These are phyloP conservation scores for Aspergillus sp. DNA, from an alignment of 2,329 filamentous ascomycete species.

Conservation along the genomic window DNA sequence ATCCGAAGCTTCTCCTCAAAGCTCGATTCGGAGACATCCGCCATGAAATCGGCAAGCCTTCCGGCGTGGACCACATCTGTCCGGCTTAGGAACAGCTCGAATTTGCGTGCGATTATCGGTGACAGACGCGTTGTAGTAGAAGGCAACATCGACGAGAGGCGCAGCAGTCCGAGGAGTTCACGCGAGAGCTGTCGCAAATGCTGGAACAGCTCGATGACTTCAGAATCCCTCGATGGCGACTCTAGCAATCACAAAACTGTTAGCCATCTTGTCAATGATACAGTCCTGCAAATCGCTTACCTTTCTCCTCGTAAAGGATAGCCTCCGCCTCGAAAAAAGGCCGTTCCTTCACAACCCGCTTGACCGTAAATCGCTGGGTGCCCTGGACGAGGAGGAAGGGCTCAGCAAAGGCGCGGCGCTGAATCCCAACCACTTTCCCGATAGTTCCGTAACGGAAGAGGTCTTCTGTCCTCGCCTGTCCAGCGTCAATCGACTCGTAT, in stretches of 20 bases:
- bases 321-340: conserved; percentile 83
- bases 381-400: conserved; percentile 83
- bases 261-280: conserved; percentile 1
- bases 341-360: conserved; percentile 64
- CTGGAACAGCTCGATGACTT: conserved; percentile 62
- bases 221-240: conserved; percentile 46
- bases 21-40: conserved; percentile 75
- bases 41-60: conserved; percentile 88
- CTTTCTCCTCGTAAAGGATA: conserved; percentile 58
- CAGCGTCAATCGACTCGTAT: conserved; percentile 46
- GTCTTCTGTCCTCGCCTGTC: conserved; percentile 57
- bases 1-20: conserved; percentile 88
- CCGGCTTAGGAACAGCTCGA: conserved; percentile 78
- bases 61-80: conserved; percentile 78
- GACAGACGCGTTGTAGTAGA: conserved; percentile 61
- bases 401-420: conserved; percentile 64
- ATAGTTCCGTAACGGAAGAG: conserved; percentile 76
- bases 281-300: conserved; percentile 33
- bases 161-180: conserved; percentile 74
- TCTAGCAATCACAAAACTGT: conserved; percentile 14
- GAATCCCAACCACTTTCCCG: conserved; percentile 67
- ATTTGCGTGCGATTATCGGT: conserved; percentile 71
- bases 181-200: conserved; percentile 75
- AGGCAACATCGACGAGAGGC: conserved; percentile 75
- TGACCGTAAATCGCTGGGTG: conserved; percentile 63